Conservation (phyloP, 805 yeast genomes). For the Candida koratica region DNA sequence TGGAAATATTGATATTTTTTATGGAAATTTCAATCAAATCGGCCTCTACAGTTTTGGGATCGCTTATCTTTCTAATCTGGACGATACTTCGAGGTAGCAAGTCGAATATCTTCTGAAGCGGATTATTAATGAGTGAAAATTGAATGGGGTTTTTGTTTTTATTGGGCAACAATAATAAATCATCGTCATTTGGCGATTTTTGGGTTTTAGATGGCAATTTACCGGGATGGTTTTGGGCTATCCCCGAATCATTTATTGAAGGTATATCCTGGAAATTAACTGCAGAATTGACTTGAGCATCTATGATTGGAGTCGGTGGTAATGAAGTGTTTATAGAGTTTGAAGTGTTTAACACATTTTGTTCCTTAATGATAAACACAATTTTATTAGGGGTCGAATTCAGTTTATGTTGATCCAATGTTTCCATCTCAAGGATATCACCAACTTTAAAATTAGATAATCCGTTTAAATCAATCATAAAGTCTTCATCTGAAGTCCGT, state of each 20-base stretch:
- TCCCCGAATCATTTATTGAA: background rate
- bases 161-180: background rate
- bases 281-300: constrained; percentile 3
- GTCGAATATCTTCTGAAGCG: constrained; percentile 56
- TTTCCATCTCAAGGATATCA: constrained; percentile 66
- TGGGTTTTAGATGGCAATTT: background rate
- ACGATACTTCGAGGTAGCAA: constrained; percentile 68
- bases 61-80: constrained; percentile 44
- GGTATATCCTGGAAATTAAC: constrained; percentile 5
- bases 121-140: constrained; percentile 58
- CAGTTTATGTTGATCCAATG: constrained; percentile 17
- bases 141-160: constrained; percentile 27
- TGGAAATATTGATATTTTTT: constrained; percentile 72
- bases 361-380: constrained; percentile 16
- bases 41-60: constrained; percentile 52
- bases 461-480: constrained; percentile 56
- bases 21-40: constrained; percentile 80
- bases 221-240: background rate
- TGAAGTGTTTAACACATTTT: constrained; percentile 14
- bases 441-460: constrained; percentile 69
- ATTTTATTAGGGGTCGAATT: constrained; percentile 14
- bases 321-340: constrained; percentile 5
- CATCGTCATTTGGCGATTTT: background rate
- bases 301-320: constrained; percentile 7
- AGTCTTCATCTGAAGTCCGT: constrained; percentile 52